These are phyloP conservation scores for Pestalotiopsis sp. DNA, from an alignment of 2,329 filamentous ascomycete genomes.

Conservation along the genomic window DNA sequence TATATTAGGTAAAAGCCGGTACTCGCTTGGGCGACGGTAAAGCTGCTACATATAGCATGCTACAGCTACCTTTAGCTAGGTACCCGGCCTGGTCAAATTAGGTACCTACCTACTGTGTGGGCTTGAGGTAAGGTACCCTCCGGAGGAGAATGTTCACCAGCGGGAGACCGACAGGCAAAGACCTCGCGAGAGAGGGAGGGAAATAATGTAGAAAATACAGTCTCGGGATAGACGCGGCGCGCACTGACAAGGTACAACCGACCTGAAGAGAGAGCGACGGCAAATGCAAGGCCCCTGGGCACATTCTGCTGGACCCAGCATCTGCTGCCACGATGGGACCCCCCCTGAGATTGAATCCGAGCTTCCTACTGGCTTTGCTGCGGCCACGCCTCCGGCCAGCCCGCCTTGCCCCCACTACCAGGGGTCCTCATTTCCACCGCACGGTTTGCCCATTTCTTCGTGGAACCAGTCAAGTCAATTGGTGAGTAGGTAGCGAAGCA, in stretches of 20 bases:
- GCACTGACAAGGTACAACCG: not conserved
- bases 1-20: not conserved
- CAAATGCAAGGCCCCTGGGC: not conserved
- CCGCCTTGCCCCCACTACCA: not conserved
- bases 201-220: too few relatives aligned
- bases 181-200: too few relatives aligned
- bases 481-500: not conserved
- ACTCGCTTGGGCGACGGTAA: too few relatives aligned
- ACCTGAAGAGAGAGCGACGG: not conserved
- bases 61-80: too few relatives aligned
- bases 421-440: constrained; percentile 13
- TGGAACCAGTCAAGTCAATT: not conserved
- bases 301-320: not conserved
- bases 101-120: too few relatives aligned
- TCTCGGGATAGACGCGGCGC: too few relatives aligned
- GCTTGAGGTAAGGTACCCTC: too few relatives aligned
- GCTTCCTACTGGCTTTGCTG: not conserved
- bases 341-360: not conserved
- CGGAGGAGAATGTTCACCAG: too few relatives aligned
- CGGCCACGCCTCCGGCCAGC: not conserved
- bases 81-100: too few relatives aligned
- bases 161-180: too few relatives aligned
- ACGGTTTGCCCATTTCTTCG: constrained; percentile 6
- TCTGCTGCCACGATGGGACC: not conserved
- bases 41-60: too few relatives aligned